phyloP scores from a whole-genome alignment of 331 rosid genomes.

The Pyracantha coccinea region DNA sequence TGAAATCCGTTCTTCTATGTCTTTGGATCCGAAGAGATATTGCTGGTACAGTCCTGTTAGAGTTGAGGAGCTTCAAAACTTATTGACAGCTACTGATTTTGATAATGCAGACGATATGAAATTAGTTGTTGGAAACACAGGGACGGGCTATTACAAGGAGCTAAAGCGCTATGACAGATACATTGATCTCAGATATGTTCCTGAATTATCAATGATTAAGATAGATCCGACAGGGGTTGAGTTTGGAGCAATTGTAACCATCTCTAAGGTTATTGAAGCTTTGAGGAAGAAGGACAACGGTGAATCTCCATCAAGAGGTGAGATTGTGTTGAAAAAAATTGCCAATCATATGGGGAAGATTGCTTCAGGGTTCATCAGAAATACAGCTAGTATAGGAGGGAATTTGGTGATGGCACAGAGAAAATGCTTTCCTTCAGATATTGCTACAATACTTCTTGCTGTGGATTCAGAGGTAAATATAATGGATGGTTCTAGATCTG shows the following conservation, averaged over 20 bases:
- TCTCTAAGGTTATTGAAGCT: slow-evolving; percentile 56
- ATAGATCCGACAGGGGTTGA: slow-evolving; percentile 54
- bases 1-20: slow-evolving; percentile 30
- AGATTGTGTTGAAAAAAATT: slow-evolving; percentile 38
- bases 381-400: slow-evolving; percentile 84
- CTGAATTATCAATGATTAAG: slow-evolving; percentile 47
- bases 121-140: slow-evolving; percentile 73
- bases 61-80: slow-evolving; percentile 41
- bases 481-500: slow-evolving; percentile 38
- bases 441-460: slow-evolving; percentile 68
- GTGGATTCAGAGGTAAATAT: slow-evolving; percentile 55
- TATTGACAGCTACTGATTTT: slow-evolving; percentile 19
- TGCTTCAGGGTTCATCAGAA: slow-evolving; percentile 62
- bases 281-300: slow-evolving; percentile 22
- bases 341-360: slow-evolving; percentile 64
- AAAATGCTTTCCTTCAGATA: slow-evolving; percentile 75
- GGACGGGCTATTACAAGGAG: slow-evolving; percentile 74
- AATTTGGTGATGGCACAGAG: slow-evolving; percentile 87
- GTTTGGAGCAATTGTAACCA: slow-evolving; percentile 68
- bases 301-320: slow-evolving; percentile 32
- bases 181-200: slow-evolving; percentile 46
- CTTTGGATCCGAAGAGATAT: slow-evolving; percentile 32
- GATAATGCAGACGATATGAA: slow-evolving; percentile 21
- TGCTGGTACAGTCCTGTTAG: slow-evolving; percentile 55
- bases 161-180: slow-evolving; percentile 36